phyloP scores from a whole-genome alignment of 805 yeast genomes.

The Metschnikowia borealis region DNA sequence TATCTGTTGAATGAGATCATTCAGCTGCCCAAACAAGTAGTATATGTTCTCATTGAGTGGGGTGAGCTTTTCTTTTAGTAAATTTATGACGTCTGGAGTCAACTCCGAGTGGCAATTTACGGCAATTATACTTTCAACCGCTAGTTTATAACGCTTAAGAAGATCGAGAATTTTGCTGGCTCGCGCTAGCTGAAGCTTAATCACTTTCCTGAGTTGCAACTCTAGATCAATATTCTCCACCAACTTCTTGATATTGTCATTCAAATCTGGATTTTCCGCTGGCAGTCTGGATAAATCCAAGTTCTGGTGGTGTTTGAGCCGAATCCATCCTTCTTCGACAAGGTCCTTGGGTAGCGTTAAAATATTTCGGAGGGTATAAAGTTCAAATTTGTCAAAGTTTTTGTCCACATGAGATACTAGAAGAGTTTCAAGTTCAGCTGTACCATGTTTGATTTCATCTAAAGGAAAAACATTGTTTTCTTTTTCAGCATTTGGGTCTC shows the following conservation, averaged over 20 bases:
- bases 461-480: slow-evolving; percentile 12
- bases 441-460: slow-evolving; percentile 70
- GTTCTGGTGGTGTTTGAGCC: slow-evolving; percentile 64
- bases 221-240: slow-evolving; percentile 41
- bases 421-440: slow-evolving; percentile 73
- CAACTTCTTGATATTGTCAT: slow-evolving; percentile 17
- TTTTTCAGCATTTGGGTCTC: slow-evolving; percentile 5
- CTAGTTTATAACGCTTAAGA: slow-evolving; percentile 28
- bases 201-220: slow-evolving; percentile 37
- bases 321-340: slow-evolving; percentile 60
- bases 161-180: slow-evolving; percentile 33
- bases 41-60: slow-evolving; percentile 47
- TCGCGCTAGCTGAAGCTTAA: slow-evolving; percentile 37
- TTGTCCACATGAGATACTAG: slow-evolving; percentile 72
- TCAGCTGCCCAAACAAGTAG: slow-evolving; percentile 42
- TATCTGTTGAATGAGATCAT: slow-evolving; percentile 31
- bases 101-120: slow-evolving; percentile 17
- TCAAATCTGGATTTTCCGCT: slow-evolving; percentile 5
- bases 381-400: slow-evolving; percentile 82
- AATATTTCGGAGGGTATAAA: slow-evolving; percentile 75
- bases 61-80: slow-evolving; percentile 30
- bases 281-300: slow-evolving; percentile 25
- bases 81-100: slow-evolving; percentile 20
- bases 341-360: slow-evolving; percentile 65
- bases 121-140: slow-evolving; percentile 20